Evolutionary conservation across 441 rosid genomes (phyloP).

Genomic region (Populus tomentosa): DNA sequence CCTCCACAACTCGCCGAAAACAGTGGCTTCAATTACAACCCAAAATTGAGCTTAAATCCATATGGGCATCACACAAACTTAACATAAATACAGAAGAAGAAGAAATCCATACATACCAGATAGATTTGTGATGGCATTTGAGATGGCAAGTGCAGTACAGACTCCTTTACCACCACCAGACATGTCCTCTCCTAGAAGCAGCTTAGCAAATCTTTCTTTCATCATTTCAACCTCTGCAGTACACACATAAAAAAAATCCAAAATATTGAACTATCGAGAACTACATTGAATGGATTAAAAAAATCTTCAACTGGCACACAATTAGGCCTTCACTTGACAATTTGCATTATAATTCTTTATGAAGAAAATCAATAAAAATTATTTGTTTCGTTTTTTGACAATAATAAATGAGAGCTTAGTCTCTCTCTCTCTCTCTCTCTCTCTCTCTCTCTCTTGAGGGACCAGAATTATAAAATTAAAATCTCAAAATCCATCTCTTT

Average conservation of each 20-base stretch:
- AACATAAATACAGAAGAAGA: background rate
- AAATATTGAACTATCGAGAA: background rate
- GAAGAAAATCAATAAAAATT: too few relatives aligned
- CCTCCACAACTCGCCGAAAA: slow-evolving; percentile 95
- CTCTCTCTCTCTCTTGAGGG: background rate
- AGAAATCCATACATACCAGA: slow-evolving; percentile 45
- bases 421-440: background rate
- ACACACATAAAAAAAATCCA: background rate
- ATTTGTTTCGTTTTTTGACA: background rate
- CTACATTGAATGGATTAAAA: background rate
- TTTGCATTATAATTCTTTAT: background rate
- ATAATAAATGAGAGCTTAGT: background rate
- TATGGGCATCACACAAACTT: background rate
- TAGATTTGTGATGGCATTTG: slow-evolving; percentile 88
- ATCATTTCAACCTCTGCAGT: slow-evolving; percentile 78
- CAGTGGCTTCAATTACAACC: slow-evolving; percentile 54
- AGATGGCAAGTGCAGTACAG: too few relatives aligned
- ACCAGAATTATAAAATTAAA: background rate
- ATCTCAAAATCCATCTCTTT: background rate
- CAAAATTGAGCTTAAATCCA: background rate
- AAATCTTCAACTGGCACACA: background rate
- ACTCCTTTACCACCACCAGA: too few relatives aligned
- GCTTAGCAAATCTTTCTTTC: slow-evolving; percentile 89
- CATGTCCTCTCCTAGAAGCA: too few relatives aligned
- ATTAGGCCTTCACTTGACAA: background rate